These are phyloP conservation scores for Xerocomus potaroensis DNA, from an alignment of 768 basidiomycete species.

Conservation along the genomic window DNA sequence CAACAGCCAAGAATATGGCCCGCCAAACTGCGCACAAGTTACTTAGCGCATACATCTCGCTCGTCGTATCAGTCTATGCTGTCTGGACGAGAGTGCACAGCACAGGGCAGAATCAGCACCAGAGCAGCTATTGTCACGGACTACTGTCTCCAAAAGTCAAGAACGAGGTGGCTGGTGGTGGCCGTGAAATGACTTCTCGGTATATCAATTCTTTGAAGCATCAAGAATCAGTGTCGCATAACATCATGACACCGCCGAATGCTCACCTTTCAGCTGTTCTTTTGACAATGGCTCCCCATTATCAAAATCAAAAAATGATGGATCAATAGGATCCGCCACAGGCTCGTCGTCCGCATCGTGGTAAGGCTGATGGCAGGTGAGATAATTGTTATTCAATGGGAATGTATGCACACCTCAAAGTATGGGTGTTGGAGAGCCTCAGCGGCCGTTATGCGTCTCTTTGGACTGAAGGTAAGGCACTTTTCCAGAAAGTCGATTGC, in stretches of 20 bases:
- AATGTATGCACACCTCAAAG: slow-evolving; percentile 52
- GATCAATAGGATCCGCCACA: slow-evolving; percentile 66
- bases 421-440: slow-evolving; percentile 90
- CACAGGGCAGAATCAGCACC: background rate
- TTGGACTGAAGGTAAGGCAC: slow-evolving; percentile 82
- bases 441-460: slow-evolving; percentile 81
- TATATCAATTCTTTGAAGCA: slow-evolving; percentile 40
- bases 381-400: background rate
- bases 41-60: no score
- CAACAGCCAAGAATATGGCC: background rate
- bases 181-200: slow-evolving; percentile 40
- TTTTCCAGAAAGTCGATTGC: slow-evolving; percentile 77
- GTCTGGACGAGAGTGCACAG: background rate
- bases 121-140: slow-evolving; percentile 1
- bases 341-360: slow-evolving; percentile 92
- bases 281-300: slow-evolving; percentile 59
- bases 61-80: no score
- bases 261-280: slow-evolving; percentile 64
- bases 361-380: slow-evolving; percentile 54
- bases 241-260: background rate
- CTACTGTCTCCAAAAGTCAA: slow-evolving; percentile 12
- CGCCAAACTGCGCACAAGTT: background rate
- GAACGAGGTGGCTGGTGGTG: slow-evolving; percentile 14
- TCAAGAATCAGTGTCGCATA: background rate
- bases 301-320: slow-evolving; percentile 82